Base-by-base conservation (phyloP, 495 filamentous ascomycete species). In the Darksidea phi region DNA sequence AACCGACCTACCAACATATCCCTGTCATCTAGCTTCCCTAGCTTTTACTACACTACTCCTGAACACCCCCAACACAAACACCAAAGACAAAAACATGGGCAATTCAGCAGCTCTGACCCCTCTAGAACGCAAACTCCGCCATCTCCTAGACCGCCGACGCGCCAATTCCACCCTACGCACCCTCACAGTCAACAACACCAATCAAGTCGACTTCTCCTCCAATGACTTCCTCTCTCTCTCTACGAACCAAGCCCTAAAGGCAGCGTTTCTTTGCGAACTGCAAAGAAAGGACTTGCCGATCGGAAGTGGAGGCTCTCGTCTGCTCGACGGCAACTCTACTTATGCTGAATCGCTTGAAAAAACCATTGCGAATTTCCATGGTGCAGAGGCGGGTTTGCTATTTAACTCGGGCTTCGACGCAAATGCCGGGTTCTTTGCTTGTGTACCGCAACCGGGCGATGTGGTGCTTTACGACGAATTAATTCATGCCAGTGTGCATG, bases 331-430 rank as follows among this genome's bases (percentile, higher is more conserved):
- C 5, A 92, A 91, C 72, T 87, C 83, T 0, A 34, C 63, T 0
- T 86, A 84, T 61, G 81, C 83, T 0, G 86, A 89, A 64, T 64
- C 74, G 0, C 75, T 93, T 2, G 89, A 93, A 67, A 57, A 57
- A 0, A 78, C 77, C 12, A 84, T 92, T 52, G 86, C 89, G 0
- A 52, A 60, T 0, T 90, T 90, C 64, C 87, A 91, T 58, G 61
- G 76, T n/a, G 86, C 86, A 0, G 74, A 77, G 0, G 73, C 79
- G 0, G 89, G 79, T 0, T 74, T 92, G n/a, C 72, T 94, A 2
- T 90, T 89, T 71, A 89, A 87, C 65, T 90, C 87, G 1, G 89
- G 87, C 6, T 90, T 81, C 70, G 88, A 91, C 66, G 89, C 88
- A 13, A 92, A 91, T 68, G 76, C 82, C 0, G 88, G 85, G 1